Percentiles rank a stretch among this genome's conserved stretches.
Conservation (phyloP, 306 rosid species). For the Dalbergia oliveri region DNA sequence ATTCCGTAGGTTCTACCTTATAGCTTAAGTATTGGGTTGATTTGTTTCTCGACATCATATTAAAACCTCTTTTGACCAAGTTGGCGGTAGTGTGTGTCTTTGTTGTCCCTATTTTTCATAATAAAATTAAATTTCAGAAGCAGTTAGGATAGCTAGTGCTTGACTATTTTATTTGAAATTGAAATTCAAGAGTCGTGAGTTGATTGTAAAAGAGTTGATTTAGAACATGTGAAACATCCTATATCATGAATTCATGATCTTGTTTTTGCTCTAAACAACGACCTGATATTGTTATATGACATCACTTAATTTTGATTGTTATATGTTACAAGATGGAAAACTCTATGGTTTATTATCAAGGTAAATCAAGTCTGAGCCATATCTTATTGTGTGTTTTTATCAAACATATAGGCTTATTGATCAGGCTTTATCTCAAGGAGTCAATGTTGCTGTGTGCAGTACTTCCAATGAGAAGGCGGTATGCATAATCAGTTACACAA, state of each 20-base stretch:
- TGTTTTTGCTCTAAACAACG: neutral
- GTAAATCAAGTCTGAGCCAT: conserved; percentile 1
- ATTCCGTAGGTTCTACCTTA: conserved; percentile 5
- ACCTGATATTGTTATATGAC: neutral
- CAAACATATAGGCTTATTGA: conserved; percentile 77
- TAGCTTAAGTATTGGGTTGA: conserved; percentile 10
- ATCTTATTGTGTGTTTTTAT: conserved; percentile 41
- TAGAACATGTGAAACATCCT: neutral
- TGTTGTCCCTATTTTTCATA: neutral
- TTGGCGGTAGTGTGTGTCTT: neutral
- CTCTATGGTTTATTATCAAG: conserved; percentile 18
- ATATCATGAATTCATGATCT: conserved; percentile 23
- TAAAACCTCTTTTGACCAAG: neutral
- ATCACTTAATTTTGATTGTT: neutral
- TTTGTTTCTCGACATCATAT: conserved; percentile 14
- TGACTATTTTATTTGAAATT: conserved; percentile 3
- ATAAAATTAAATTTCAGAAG: neutral
- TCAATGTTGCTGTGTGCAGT: conserved; percentile 97
- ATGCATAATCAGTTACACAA: conserved; percentile 66
- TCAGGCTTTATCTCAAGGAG: conserved; percentile 89
- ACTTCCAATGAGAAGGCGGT: conserved; percentile 99
- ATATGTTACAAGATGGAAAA: conserved; percentile 20
- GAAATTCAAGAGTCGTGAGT: conserved; percentile 27
- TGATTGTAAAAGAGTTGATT: neutral
- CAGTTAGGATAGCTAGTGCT: neutral